These are phyloP conservation scores for Suillus sp. DNA, from an alignment of 768 basidiomycete species.

Conservation along the genomic window DNA sequence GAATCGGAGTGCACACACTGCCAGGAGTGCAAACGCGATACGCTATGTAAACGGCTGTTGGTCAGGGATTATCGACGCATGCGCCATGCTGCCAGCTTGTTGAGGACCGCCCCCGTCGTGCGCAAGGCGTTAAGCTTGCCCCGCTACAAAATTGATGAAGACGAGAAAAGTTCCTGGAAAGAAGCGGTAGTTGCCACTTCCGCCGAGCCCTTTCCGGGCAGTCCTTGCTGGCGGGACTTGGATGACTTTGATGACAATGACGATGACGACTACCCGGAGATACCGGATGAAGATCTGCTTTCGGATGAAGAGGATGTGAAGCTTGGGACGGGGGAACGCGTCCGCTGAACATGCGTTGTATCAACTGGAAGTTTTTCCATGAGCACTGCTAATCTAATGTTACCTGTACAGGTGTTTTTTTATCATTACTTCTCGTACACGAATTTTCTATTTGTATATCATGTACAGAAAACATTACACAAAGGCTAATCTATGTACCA, in stretches of 20 bases:
- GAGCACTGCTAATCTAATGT: not conserved
- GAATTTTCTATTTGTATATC: not conserved
- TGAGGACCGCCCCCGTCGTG: conserved; percentile 3
- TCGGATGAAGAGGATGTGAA: conserved; percentile 11
- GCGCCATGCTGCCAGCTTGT: conserved; percentile 10
- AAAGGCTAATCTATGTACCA: not conserved
- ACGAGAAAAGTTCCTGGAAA: conserved; percentile 32
- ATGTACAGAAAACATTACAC: not conserved
- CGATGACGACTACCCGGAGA: conserved; percentile 20
- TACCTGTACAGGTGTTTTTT: not conserved
- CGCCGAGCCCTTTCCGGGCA: conserved; percentile 17
- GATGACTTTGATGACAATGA: conserved; percentile 16
- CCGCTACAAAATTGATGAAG: conserved; percentile 22
- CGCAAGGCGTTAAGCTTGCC: not conserved
- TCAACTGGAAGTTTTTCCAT: not conserved
- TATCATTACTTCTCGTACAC: not conserved
- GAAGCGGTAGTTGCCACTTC: conserved; percentile 30
- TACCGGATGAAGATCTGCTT: conserved; percentile 21
- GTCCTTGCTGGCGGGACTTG: conserved; percentile 15
- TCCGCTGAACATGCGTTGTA: not conserved
- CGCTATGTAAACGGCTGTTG: conserved; percentile 28
- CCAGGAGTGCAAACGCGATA: conserved; percentile 31
- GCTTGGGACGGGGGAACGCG: not conserved
- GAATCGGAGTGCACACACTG: conserved; percentile 30
- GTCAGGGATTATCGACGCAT: conserved; percentile 23